These are phyloP conservation scores for Cyanodermella asteris DNA, from an alignment of 2,329 filamentous ascomycete genomes.

Conservation along the genomic window DNA sequence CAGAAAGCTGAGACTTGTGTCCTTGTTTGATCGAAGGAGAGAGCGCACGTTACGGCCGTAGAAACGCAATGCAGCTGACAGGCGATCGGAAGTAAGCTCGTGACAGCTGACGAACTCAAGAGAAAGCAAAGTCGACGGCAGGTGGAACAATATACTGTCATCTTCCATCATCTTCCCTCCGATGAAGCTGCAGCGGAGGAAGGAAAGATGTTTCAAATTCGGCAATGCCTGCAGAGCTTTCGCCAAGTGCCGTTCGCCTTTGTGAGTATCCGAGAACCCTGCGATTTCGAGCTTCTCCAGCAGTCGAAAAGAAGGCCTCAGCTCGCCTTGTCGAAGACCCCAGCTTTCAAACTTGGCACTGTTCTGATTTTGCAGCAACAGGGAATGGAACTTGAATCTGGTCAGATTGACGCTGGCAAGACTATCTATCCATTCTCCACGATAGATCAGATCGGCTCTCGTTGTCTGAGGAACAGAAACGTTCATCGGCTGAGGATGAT, in stretches of 20 bases:
- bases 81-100: conserved; percentile 43
- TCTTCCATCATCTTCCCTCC: conserved; percentile 45
- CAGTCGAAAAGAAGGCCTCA: conserved; percentile 13
- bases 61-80: conserved; percentile 41
- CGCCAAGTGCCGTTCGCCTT: conserved; percentile 16
- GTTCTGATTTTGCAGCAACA: conserved; percentile 10
- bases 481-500: too few species aligned
- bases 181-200: too few species aligned
- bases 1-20: conserved; percentile 54
- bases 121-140: conserved; percentile 44
- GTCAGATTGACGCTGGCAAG: conserved; percentile 43
- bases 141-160: conserved; percentile 39
- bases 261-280: conserved; percentile 3
- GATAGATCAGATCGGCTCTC: conserved; percentile 32
- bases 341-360: neutral
- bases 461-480: conserved; percentile 16
- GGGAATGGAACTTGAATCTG: conserved; percentile 40
- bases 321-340: neutral
- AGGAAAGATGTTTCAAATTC: conserved; percentile 41
- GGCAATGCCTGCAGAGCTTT: conserved; percentile 36
- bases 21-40: conserved; percentile 56
- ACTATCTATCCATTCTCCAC: conserved; percentile 36
- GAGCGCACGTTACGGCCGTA: conserved; percentile 46
- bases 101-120: conserved; percentile 64
- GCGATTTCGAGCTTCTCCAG: conserved; percentile 6